Percentiles rank a stretch among this genome's conserved stretches.
Conservation (phyloP, 2,329 filamentous ascomycete species). For the Neobulgaria alba region DNA sequence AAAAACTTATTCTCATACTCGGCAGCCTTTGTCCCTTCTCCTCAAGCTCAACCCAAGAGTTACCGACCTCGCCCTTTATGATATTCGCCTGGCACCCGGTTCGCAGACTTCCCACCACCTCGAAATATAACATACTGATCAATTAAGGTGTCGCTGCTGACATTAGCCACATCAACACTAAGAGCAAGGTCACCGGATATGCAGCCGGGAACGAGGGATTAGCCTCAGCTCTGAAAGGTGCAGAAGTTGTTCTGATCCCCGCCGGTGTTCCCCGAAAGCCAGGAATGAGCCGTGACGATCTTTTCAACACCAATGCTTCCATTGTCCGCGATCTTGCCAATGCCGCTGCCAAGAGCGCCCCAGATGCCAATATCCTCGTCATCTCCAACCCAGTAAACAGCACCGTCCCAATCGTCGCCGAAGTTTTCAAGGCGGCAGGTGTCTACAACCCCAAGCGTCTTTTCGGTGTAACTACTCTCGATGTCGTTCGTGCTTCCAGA, state of each 20-base stretch:
- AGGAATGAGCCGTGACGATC: constrained; percentile 98
- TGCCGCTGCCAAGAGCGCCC: constrained; percentile 79
- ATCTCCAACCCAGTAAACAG: constrained; percentile 99
- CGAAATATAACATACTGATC: constrained; percentile 1
- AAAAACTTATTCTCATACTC: not conserved
- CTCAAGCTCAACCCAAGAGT: constrained; percentile 95
- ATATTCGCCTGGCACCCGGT: constrained; percentile 92
- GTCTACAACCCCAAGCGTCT: constrained; percentile 99
- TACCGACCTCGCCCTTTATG: constrained; percentile 90
- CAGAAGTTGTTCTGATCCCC: constrained; percentile 94
- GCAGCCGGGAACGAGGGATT: constrained; percentile 70
- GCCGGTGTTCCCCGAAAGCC: constrained; percentile 92
- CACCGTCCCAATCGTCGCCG: constrained; percentile 92
- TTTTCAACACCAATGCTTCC: constrained; percentile 99
- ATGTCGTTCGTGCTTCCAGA: constrained; percentile 93
- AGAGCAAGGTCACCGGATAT: constrained; percentile 88
- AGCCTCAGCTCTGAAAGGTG: constrained; percentile 68
- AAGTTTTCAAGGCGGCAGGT: constrained; percentile 89
- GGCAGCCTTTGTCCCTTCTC: constrained; percentile 88
- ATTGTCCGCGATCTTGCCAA: constrained; percentile 98
- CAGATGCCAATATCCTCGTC: constrained; percentile 91
- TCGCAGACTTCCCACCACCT: constrained; percentile 33
- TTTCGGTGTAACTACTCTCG: constrained; percentile 98
- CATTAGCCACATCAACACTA: constrained; percentile 98
- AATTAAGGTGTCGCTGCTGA: constrained; percentile 86